Evolutionary conservation across 176 grass and related monocot genomes (phyloP).

Genomic region (Aegilops sharonensis): DNA sequence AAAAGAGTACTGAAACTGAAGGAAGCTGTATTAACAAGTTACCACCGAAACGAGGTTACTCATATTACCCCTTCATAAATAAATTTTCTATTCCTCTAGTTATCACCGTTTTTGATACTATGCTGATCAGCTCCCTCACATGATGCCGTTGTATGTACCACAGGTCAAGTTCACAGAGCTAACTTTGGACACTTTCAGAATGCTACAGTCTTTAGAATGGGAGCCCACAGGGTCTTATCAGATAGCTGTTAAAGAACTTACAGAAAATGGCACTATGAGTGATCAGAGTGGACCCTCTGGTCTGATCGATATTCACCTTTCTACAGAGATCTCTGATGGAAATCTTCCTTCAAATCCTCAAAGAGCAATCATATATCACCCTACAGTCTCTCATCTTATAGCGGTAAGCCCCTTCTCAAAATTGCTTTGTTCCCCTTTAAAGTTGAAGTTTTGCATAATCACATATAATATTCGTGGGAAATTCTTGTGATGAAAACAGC

Average conservation of each 20-base stretch:
- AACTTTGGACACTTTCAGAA: slow-evolving; percentile 90
- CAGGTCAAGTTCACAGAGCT: slow-evolving; percentile 98
- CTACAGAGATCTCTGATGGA: slow-evolving; percentile 86
- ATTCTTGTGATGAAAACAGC: not conserved
- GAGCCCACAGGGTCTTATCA: slow-evolving; percentile 90
- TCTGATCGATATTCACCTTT: slow-evolving; percentile 90
- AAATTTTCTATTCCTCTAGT: not conserved
- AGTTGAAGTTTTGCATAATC: slow-evolving; percentile 12
- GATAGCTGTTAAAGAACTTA: slow-evolving; percentile 68
- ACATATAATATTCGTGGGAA: not conserved
- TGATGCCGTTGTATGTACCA: not conserved
- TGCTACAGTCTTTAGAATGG: slow-evolving; percentile 95
- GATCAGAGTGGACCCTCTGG: slow-evolving; percentile 95
- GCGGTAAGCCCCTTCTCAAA: slow-evolving; percentile 52
- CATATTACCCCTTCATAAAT: slow-evolving; percentile 1
- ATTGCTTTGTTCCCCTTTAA: not conserved
- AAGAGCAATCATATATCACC: slow-evolving; percentile 90
- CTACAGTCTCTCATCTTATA: slow-evolving; percentile 78
- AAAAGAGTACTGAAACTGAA: slow-evolving; percentile 77
- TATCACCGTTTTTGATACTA: slow-evolving; percentile 5
- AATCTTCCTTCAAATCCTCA: slow-evolving; percentile 88
- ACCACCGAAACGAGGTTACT: slow-evolving; percentile 80
- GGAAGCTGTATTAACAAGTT: slow-evolving; percentile 91
- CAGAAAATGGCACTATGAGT: slow-evolving; percentile 84
- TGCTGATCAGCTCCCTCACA: not conserved